Evolutionary conservation across 495 filamentous ascomycete genomes (phyloP), one percentile per base, ranked within the genome.

Genomic region (Amorphotheca resinae): DNA sequence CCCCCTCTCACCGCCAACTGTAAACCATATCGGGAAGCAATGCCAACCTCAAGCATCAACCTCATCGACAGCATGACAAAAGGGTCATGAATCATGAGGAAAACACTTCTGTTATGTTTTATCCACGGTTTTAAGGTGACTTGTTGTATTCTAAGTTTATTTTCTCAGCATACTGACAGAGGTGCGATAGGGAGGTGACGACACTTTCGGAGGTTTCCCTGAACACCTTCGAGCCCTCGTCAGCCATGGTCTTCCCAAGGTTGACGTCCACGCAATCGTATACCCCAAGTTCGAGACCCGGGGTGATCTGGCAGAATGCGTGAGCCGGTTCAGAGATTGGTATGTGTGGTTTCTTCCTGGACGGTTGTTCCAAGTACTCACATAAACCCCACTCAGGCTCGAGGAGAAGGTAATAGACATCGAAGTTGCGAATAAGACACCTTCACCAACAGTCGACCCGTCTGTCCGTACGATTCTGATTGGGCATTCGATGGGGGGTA

Each of bases 401-500:
- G 72, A 87, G 52, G 51, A 54, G 33, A 83, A 80, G 49, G 84
- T 98, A 51, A 95, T 98, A 48, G 91, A 96, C 61, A 64, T 95
- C 53, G 91, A 98, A 63, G 87, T 95, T 45, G 74, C 70, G 21
- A 78, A 79, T 53, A 67, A 69, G n/a, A 91, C 86, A 0, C 75
- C 84, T 33, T 87, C 82, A 0, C 91, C 89, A 1, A 95, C 84
- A 16, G 68, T 94, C 52, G 86, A 95, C 38, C 88, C 89, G 7
- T 84, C 79, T 2, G 87, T 98, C 18, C 83, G 74, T 54, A 80
- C 80, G 17, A 72, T 95, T 48, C 66, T 98, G 0, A 66, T 95
- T 28, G 89, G 93, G 9, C 91, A 98, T 58, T 87, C 80, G 9
- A 98, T 98, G 91, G 91, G 88, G 50, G 91, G 91, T 47, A 95